Evolutionary conservation across 805 yeast genomes (phyloP), one percentile per base, ranked within the genome.

Genomic region (Torulaspora microellipsoides): DNA sequence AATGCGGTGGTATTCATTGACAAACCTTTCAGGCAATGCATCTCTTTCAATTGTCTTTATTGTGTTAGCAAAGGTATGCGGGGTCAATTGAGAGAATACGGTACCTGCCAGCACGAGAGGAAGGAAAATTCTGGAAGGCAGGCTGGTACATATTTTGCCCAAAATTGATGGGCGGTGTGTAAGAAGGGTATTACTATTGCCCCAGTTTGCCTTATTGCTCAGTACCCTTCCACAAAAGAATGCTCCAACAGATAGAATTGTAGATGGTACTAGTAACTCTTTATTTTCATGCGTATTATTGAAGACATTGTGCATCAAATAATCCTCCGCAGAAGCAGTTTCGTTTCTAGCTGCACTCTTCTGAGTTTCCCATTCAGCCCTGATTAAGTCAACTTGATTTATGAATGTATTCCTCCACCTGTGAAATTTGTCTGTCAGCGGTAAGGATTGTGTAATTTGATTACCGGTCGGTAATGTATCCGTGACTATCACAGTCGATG

Each of bases 171-270:
- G 52, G 1, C 44, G 45, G 14, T 49, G 42, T 15, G 40, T 31
- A 27, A 44, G 31, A n/a, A 48, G 3, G 8, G 43, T 41, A n/a
- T 49, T 41, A 12, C 30, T 36, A 31, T 38, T 31, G 15, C 55
- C 56, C 63, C 63, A 60, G 36, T 60, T 60, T 11, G 40, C 40
- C 32, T 45, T 56, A 36, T 55, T 58, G 13, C 54, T 51, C 14
- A 60, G 13, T 3, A 64, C 57, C 30, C 59, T 53, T 4, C 66
- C 64, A 9, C 53, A 43, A 41, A 52, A 56, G 35, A 56, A 60
- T 3, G 61, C 59, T 10, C 64, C 59, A 1, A 59, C 40, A 1
- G 67, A 52, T 4, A 53, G 29, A 10, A 56, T 45, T 4, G 59
- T 17, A 7, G 64, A 53, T 3, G 66, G 64, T 6, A 60, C 57